A percentile compares a stretch with the other conserved stretches of the same genome.
Evolutionary conservation across 1,284 basidiomycete species (phyloP).

Genomic region (Mycena sp.): DNA sequence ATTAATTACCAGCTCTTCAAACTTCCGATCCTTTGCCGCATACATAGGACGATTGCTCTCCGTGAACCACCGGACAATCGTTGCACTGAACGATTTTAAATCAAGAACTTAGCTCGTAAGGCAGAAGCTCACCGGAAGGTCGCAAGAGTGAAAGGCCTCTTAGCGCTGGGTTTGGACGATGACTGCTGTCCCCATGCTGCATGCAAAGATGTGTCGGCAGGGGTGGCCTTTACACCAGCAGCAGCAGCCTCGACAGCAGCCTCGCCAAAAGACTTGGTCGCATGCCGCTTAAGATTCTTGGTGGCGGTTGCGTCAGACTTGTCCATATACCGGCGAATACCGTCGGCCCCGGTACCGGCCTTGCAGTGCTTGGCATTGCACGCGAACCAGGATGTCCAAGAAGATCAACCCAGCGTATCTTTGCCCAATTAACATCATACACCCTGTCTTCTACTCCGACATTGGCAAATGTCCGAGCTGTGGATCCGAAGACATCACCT

Average conservation of each 20-base stretch:
- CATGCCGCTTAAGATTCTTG: background rate
- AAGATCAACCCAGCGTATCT: too few species aligned
- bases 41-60: background rate
- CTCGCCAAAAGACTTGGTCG: background rate
- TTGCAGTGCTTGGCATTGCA: background rate
- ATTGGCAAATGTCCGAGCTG: too few species aligned
- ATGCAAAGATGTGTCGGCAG: background rate
- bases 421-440: too few species aligned
- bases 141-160: background rate
- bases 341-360: background rate
- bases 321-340: background rate
- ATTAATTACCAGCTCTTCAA: background rate
- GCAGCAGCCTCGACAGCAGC: background rate
- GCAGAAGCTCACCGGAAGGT: background rate
- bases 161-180: background rate
- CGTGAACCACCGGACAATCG: background rate
- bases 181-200: background rate
- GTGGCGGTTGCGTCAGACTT: background rate
- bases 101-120: too few species aligned
- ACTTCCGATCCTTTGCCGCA: background rate
- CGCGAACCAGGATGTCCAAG: background rate
- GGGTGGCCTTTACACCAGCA: background rate
- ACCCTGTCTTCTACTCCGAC: too few species aligned
- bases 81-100: background rate
- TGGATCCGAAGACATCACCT: too few species aligned